A percentile compares a stretch with the other conserved stretches of the same genome.
Conservation (phyloP, 495 filamentous ascomycete genomes). For the Lindgomyces ingoldianus region DNA sequence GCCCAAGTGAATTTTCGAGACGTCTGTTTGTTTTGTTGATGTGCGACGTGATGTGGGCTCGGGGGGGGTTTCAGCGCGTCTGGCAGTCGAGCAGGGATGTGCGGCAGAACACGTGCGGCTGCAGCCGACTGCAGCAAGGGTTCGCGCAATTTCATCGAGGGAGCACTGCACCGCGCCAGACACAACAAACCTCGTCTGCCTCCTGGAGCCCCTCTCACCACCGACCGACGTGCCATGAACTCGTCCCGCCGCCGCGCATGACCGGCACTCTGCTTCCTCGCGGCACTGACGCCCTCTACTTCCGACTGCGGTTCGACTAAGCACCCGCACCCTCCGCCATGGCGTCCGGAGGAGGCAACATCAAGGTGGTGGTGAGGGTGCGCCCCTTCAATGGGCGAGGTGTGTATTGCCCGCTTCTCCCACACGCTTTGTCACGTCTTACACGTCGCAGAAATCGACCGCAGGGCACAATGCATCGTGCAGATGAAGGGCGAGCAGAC, state of each 20-base stretch:
- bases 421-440: background rate
- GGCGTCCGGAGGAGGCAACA: slow-evolving; percentile 86
- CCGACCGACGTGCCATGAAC: slow-evolving; percentile 30
- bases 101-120: background rate
- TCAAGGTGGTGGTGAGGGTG: slow-evolving; percentile 98
- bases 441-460: slow-evolving; percentile 69
- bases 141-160: background rate
- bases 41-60: background rate
- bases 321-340: slow-evolving; percentile 50
- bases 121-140: background rate
- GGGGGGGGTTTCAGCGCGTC: background rate
- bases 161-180: background rate
- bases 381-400: slow-evolving; percentile 93
- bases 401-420: background rate
- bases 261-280: background rate
- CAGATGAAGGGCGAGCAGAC: slow-evolving; percentile 95
- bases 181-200: background rate
- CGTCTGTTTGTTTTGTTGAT: background rate
- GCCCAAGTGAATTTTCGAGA: no score
- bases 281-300: slow-evolving; percentile 28
- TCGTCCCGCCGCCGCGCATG: slow-evolving; percentile 22
- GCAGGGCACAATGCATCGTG: slow-evolving; percentile 94
- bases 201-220: slow-evolving; percentile 6
- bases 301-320: background rate
- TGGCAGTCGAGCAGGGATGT: background rate